Base-by-base conservation (phyloP, 495 filamentous ascomycete genomes). In the Aspergillus heteromorphus region DNA sequence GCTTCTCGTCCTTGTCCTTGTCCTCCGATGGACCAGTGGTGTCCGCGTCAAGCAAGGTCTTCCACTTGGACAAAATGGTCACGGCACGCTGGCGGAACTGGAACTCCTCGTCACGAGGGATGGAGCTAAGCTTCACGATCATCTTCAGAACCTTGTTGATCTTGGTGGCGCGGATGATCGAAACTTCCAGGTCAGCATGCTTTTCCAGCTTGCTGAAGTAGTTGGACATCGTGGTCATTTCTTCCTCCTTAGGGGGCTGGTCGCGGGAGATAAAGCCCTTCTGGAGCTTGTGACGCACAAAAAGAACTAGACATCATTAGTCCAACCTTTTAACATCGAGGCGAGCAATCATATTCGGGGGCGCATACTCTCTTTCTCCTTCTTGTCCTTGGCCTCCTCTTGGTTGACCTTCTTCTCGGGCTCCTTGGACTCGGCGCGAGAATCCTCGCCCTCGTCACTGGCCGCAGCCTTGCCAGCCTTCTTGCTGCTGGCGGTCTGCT, bases 61-160 rank as follows among this genome's bases (percentile, higher is more conserved):
- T 92, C 91, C 91, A 96, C 68, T 81, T 85, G 51, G 85, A 83
- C 14, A 96, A 73, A 31, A 96, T 77, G 16, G 76, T 73, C 54
- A 87, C 78, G 34, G 87, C 87, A 29, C 91, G 86, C 47, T 83
- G 70, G 69, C 90, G 91, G 83, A 96, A 92, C 23, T 86, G 74
- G 71, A 85, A 92, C 54, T 92, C 85, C 23, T 90, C 87, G 49
- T 97, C 91, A 38, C 83, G 85, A 4, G 91, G 91, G 56, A 96
- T 95, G 4, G 79, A 76, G 16, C 79, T 70, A 2, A 96, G 77
- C 73, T 93, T 95, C 59, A 95, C 76, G 63, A 97, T 92, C 38
- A 83, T 89, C 73, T 90, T 92, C 43, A 96, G 78, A 8, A 97
- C 91, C 72, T 96, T 96, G 79, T 95, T 88, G 70, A 96, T 95